phyloP scores from a whole-genome alignment of 2,329 filamentous ascomycete genomes.

The Cordyceps cateniannulata region DNA sequence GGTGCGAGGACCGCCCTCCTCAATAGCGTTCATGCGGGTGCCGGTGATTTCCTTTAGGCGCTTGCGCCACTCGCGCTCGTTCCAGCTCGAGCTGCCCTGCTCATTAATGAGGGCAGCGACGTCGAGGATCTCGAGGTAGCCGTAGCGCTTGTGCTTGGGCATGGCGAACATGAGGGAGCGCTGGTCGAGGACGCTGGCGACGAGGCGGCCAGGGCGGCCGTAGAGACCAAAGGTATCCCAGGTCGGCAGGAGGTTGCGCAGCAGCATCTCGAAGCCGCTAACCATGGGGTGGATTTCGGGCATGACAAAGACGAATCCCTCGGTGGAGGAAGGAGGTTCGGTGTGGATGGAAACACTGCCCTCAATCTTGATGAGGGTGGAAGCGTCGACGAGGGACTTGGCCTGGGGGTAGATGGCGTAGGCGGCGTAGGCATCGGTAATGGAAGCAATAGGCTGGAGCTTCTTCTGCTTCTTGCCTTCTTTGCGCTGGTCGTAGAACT shows the following conservation, averaged over 20 bases:
- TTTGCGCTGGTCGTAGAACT: constrained; percentile 79
- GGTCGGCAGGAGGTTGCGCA: constrained; percentile 85
- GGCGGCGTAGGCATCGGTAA: constrained; percentile 83
- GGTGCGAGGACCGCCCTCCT: constrained; percentile 39
- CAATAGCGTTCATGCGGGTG: constrained; percentile 63
- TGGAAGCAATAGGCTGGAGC: constrained; percentile 79
- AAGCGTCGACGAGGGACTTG: constrained; percentile 88
- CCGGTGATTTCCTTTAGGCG: constrained; percentile 84
- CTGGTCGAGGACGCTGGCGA: constrained; percentile 80
- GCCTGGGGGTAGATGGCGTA: constrained; percentile 96
- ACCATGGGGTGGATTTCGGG: constrained; percentile 89
- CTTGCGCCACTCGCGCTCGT: constrained; percentile 82
- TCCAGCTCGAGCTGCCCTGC: constrained; percentile 70
- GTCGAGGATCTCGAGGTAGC: constrained; percentile 84
- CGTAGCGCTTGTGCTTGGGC: constrained; percentile 80
- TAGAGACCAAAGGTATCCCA: constrained; percentile 92
- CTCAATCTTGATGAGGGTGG: constrained; percentile 89
- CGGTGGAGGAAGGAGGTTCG: constrained; percentile 66
- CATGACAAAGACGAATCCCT: constrained; percentile 98
- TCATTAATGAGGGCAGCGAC: constrained; percentile 74
- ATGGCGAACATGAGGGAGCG: constrained; percentile 97
- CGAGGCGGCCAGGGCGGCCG: constrained; percentile 76
- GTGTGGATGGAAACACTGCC: constrained; percentile 84
- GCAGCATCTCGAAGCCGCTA: constrained; percentile 89
- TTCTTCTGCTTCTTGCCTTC: constrained; percentile 86